Percentiles rank a stretch among this genome's conserved stretches.
These are phyloP conservation scores for Aleurites moluccanus DNA, from an alignment of 441 rosid species.

Conservation along the genomic window DNA sequence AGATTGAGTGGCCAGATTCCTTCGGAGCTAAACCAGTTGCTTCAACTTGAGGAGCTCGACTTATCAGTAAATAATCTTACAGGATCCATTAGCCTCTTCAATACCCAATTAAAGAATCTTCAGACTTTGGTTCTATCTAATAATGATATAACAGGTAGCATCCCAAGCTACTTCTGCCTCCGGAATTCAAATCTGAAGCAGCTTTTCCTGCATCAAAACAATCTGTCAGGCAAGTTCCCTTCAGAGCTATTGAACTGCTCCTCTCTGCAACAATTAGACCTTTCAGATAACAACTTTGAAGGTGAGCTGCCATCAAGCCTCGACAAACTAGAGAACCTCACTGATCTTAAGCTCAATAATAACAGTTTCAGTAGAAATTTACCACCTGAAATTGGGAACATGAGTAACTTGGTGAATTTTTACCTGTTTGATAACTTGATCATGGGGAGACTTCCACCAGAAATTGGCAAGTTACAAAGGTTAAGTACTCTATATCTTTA, in stretches of 20 bases:
- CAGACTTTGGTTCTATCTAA: constrained; percentile 44
- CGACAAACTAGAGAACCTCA: constrained; percentile 55
- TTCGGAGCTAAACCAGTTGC: constrained; percentile 47
- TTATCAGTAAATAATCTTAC: constrained; percentile 68
- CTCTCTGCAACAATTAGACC: constrained; percentile 56
- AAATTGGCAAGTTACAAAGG: constrained; percentile 62
- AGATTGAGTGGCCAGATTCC: constrained; percentile 61
- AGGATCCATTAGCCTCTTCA: constrained; percentile 49
- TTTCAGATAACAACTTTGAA: constrained; percentile 56
- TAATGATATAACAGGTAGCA: constrained; percentile 58
- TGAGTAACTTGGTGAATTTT: constrained; percentile 55
- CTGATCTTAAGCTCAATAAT: constrained; percentile 56
- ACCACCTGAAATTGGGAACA: constrained; percentile 66
- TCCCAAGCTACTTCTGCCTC: constrained; percentile 59
- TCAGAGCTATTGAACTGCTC: constrained; percentile 55
- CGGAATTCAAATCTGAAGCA: constrained; percentile 49
- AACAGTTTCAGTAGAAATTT: constrained; percentile 68
- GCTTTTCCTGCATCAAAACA: constrained; percentile 51
- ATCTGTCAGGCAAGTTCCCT: constrained; percentile 71
- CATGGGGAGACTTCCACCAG: constrained; percentile 60
- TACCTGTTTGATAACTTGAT: constrained; percentile 63
- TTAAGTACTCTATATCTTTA: constrained; percentile 59
- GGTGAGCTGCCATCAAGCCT: constrained; percentile 60
- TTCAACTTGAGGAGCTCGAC: constrained; percentile 60
- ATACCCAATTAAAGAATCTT: constrained; percentile 48